phyloP scores from a whole-genome alignment of 768 basidiomycete species.

The Leccinum rimulosum region DNA sequence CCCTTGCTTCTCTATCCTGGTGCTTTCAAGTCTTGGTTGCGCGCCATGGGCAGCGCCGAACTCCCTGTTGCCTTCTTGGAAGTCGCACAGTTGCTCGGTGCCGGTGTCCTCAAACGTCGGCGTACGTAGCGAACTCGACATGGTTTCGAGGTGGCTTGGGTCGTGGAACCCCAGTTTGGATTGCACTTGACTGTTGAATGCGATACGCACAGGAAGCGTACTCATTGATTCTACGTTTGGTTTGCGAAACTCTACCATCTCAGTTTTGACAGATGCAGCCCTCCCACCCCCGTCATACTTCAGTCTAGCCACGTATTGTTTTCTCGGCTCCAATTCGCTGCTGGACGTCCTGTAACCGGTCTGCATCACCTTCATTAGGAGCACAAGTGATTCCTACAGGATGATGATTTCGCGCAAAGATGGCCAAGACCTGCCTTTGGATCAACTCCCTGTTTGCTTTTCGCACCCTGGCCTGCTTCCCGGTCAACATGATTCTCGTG shows the following conservation, averaged over 20 bases:
- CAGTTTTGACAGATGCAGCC: conserved; percentile 20
- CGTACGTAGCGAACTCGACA: conserved; percentile 50
- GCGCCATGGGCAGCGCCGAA: conserved; percentile 47
- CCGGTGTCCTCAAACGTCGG: conserved; percentile 50
- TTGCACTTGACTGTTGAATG: conserved; percentile 24
- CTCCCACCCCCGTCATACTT: conserved; percentile 22
- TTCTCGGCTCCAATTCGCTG: conserved; percentile 33
- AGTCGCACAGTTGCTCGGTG: conserved; percentile 23
- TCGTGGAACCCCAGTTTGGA: conserved; percentile 22
- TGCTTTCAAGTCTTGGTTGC: conserved; percentile 48
- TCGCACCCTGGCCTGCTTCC: conserved; percentile 20
- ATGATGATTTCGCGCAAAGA: neutral
- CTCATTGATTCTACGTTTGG: conserved; percentile 7
- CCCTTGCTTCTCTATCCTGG: conserved; percentile 44
- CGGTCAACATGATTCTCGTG: conserved; percentile 9
- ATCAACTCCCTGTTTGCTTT: conserved; percentile 23
- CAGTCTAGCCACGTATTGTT: conserved; percentile 35
- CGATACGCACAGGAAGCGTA: conserved; percentile 37
- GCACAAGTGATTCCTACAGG: conserved; percentile 1
- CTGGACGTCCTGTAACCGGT: conserved; percentile 19
- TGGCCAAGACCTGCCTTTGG: conserved; percentile 35
- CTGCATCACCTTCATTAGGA: conserved; percentile 2
- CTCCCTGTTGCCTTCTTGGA: conserved; percentile 18
- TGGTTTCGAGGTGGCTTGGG: conserved; percentile 45
- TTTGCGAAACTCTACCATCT: conserved; percentile 13